These are phyloP conservation scores for Circinella umbellata DNA, from an alignment of 371 early-diverging fungal genomes.

Conservation along the genomic window DNA sequence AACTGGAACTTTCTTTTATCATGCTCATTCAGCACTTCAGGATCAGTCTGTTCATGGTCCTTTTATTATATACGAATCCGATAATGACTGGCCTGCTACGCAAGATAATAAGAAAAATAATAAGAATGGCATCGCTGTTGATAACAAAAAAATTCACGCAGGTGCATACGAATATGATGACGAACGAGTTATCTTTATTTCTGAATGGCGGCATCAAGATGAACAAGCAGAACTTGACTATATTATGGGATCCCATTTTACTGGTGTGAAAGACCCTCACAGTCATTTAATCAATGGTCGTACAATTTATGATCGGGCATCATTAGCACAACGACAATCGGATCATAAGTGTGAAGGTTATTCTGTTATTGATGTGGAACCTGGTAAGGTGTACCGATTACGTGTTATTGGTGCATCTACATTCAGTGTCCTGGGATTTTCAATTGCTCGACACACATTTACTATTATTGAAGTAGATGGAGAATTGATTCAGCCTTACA, in stretches of 20 bases:
- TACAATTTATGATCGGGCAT: slow-evolving; percentile 18
- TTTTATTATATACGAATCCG: slow-evolving; percentile 48
- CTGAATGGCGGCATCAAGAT: slow-evolving; percentile 53
- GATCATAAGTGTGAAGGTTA: slow-evolving; percentile 31
- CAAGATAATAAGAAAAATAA: neutral
- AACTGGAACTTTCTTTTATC: slow-evolving; percentile 53
- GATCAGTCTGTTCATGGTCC: slow-evolving; percentile 45
- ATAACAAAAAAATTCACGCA: slow-evolving; percentile 19
- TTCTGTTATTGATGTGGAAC: slow-evolving; percentile 40
- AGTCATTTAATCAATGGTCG: slow-evolving; percentile 52
- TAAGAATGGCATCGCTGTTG: no score
- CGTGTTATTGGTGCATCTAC: slow-evolving; percentile 46
- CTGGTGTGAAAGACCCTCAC: slow-evolving; percentile 36
- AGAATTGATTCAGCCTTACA: slow-evolving; percentile 18
- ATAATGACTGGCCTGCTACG: slow-evolving; percentile 27
- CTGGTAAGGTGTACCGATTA: slow-evolving; percentile 40
- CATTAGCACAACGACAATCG: neutral
- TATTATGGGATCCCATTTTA: slow-evolving; percentile 26
- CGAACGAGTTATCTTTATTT: slow-evolving; percentile 42
- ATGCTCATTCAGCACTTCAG: slow-evolving; percentile 48
- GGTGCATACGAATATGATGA: slow-evolving; percentile 51
- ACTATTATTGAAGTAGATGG: slow-evolving; percentile 58
- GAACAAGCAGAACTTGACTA: slow-evolving; percentile 25
- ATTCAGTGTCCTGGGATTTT: slow-evolving; percentile 35
- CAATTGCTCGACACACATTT: slow-evolving; percentile 46